Evolutionary conservation across 345 rosid species (phyloP), one percentile per base, ranked within the genome.

Genomic region (Rhodomyrtus tomentosa): DNA sequence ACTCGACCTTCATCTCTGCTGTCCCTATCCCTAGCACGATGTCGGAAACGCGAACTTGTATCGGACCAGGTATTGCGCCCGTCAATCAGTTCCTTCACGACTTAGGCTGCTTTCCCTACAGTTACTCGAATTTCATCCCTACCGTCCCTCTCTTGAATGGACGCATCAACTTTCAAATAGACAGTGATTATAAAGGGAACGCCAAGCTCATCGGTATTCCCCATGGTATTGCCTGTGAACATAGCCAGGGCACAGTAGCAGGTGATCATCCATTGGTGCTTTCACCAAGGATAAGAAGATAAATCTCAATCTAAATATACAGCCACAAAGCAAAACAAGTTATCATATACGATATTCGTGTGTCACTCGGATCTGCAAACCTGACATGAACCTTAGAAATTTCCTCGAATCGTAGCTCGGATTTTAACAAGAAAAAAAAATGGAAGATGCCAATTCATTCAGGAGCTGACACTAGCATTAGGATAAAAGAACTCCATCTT

Each of bases 101-200:
- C 92, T 7, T 88, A 50, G 76, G 96, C 96, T 38, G 91, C 99
- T 55, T 93, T 95, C 50, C 89, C 89, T 85, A 92, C 89, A 12
- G 36, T 83, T 10, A 96, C 96, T 15, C 98, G 92, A 72, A 95
- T 87, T 89, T 96, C 98, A 88, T 94, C 94, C 91, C 93, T 92
- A 93, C 96, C 94, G 88, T 96, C 99, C 85, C 96, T 88, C 89
- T 96, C 99, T 50, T 98, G 87, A 85, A 96, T 95, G 42, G 99
- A 94, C 86, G 91, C 98, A 1, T 92, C 93, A 20, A 88, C 42
- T 10, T 89, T 84, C 3, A 94, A 91, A 88, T 96, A 95, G 32
- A 94, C 96, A 4, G 98, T 93, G 83, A 94, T 88, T 10, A 96
- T 98, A 85, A 96, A 96, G 3, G 99, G 98, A 38, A 94, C 98